These are phyloP conservation scores for Cladophialophora chaetospira DNA, from an alignment of 2,329 filamentous ascomycete genomes.

Conservation along the genomic window DNA sequence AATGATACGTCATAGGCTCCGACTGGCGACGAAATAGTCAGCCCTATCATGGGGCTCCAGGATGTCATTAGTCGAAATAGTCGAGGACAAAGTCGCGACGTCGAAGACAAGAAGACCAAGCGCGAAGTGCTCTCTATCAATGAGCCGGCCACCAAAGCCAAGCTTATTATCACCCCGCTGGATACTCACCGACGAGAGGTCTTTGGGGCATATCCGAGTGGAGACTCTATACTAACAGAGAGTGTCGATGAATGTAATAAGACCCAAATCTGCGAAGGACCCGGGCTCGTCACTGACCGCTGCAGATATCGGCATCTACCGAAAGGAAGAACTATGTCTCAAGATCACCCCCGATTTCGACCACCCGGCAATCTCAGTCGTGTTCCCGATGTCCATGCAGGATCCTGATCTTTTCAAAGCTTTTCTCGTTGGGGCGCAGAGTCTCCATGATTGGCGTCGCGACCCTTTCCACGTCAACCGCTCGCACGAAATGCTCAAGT, in stretches of 20 bases:
- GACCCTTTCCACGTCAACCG: constrained; percentile 14
- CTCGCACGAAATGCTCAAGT: constrained; percentile 12
- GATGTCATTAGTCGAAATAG: not conserved
- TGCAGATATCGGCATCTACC: constrained; percentile 15
- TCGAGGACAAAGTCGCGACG: constrained; percentile 2
- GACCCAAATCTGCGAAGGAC: not conserved
- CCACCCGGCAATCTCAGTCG: constrained; percentile 22
- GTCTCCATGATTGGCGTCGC: constrained; percentile 26
- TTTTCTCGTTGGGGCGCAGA: constrained; percentile 24
- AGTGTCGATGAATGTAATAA: constrained; percentile 26
- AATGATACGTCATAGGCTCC: not conserved
- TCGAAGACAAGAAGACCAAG: not conserved
- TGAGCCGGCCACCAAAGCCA: constrained; percentile 2
- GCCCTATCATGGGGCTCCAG: constrained; percentile 15
- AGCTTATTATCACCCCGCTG: constrained; percentile 18
- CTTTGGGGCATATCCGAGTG: constrained; percentile 17
- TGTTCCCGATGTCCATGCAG: constrained; percentile 24
- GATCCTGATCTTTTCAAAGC: constrained; percentile 24
- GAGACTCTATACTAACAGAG: constrained; percentile 5
- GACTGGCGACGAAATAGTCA: not conserved
- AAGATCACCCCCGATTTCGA: constrained; percentile 22
- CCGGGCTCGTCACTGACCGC: not conserved
- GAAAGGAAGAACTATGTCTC: constrained; percentile 19
- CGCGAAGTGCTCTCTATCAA: not conserved
- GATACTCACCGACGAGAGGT: constrained; percentile 24